Conservation (phyloP, 495 filamentous ascomycete genomes). For the Penicillium bialowiezense region DNA sequence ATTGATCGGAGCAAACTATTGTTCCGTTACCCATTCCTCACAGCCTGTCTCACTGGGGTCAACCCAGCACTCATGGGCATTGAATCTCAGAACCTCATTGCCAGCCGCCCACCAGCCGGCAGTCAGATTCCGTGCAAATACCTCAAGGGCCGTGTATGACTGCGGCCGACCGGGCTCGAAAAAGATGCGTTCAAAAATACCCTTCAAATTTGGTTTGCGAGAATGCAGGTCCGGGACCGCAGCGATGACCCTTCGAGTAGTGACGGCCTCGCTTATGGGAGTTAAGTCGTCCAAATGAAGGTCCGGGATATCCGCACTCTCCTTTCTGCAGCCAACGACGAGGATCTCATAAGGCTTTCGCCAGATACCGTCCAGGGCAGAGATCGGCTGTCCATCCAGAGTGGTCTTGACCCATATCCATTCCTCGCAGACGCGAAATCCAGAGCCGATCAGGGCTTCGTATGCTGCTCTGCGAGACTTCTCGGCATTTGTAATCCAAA, state of each 20-base stretch:
- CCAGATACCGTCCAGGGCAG: constrained; percentile 65
- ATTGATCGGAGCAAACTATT: neutral
- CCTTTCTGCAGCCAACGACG: constrained; percentile 52
- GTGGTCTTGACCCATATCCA: constrained; percentile 95
- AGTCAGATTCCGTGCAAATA: constrained; percentile 85
- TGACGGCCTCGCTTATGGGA: constrained; percentile 5
- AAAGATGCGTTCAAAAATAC: constrained; percentile 51
- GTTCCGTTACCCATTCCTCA: neutral
- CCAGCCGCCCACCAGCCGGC: constrained; percentile 90
- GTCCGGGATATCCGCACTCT: too few relatives aligned
- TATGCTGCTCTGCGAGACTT: constrained; percentile 58
- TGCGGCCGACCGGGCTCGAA: constrained; percentile 17
- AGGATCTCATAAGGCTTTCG: constrained; percentile 85
- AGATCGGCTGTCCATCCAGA: constrained; percentile 62
- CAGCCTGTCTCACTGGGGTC: constrained; percentile 3
- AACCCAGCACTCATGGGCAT: constrained; percentile 66
- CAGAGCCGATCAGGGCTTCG: constrained; percentile 58
- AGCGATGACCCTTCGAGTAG: constrained; percentile 60
- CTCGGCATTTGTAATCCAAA: constrained; percentile 88
- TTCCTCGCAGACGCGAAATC: constrained; percentile 67
- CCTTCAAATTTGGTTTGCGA: constrained; percentile 73
- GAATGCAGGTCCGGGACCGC: constrained; percentile 90
- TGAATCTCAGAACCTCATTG: constrained; percentile 80
- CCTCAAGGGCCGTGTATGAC: constrained; percentile 66
- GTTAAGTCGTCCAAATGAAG: constrained; percentile 4